phyloP scores from a whole-genome alignment of 176 grass and related monocot genomes.

The Echinochloa phyllopogon region DNA sequence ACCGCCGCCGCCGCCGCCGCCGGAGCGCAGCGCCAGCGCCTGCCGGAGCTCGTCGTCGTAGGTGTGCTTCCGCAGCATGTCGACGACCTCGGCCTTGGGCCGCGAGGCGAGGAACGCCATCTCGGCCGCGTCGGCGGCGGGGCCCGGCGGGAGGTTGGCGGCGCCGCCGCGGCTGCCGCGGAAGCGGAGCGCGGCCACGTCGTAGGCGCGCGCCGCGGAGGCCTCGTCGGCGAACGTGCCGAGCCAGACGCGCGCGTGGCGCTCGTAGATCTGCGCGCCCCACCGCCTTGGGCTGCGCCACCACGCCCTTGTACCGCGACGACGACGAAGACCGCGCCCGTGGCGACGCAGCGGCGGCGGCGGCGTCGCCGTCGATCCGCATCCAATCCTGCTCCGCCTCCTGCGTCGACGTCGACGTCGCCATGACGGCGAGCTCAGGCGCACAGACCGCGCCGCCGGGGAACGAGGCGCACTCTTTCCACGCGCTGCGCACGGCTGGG shows the following conservation, averaged over 20 bases:
- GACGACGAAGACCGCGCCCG: background rate
- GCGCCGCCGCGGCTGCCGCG: constrained; percentile 77
- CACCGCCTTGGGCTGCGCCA: constrained; percentile 92
- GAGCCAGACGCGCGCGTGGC: constrained; percentile 91
- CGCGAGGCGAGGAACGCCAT: constrained; percentile 54
- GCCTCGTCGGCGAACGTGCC: constrained; percentile 81
- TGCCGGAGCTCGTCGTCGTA: constrained; percentile 64
- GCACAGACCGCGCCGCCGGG: background rate
- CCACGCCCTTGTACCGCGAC: constrained; percentile 84
- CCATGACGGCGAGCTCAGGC: background rate
- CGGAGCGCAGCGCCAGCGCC: background rate
- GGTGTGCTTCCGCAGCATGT: constrained; percentile 78
- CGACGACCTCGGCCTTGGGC: constrained; percentile 70
- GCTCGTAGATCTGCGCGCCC: constrained; percentile 94
- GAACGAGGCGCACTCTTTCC: background rate
- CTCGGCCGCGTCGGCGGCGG: constrained; percentile 8
- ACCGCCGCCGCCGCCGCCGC: background rate
- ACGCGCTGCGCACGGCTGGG: background rate
- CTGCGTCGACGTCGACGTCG: background rate
- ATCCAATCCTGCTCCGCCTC: background rate
- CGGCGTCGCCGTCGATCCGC: background rate
- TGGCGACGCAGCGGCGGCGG: background rate
- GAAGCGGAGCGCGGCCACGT: constrained; percentile 83
- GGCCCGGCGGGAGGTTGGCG: constrained; percentile 60
- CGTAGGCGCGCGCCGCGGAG: constrained; percentile 63